Conservation (phyloP, 2,329 filamentous ascomycete species). For the Penicillium sp. region DNA sequence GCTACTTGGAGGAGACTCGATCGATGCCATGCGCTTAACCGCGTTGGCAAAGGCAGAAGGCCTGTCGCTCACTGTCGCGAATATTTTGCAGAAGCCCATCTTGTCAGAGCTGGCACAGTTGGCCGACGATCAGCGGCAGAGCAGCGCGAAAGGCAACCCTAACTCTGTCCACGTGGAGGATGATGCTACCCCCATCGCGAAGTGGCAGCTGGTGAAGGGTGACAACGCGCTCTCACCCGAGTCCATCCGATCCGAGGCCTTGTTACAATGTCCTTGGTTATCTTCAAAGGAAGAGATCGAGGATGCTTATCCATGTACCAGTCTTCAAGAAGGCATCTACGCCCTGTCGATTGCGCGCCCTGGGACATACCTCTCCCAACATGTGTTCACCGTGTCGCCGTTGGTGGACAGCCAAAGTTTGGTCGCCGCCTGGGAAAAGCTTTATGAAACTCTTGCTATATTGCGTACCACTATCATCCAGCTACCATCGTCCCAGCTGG, state of each 20-base stretch:
- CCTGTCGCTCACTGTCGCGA: background rate
- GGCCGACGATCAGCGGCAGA: no score
- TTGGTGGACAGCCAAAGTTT: background rate
- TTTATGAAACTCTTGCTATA: background rate
- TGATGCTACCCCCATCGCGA: no score
- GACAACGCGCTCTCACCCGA: no score
- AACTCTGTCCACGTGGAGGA: no score
- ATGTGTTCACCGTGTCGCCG: background rate
- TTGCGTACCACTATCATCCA: background rate
- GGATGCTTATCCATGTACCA: slow-evolving; percentile 1
- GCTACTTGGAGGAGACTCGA: slow-evolving; percentile 5
- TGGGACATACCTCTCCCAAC: background rate
- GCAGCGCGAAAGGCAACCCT: no score
- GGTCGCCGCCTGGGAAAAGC: background rate
- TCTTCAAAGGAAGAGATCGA: no score
- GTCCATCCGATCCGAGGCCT: no score
- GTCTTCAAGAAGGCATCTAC: background rate
- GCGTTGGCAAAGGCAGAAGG: background rate
- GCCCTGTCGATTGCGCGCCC: background rate
- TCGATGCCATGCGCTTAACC: slow-evolving; percentile 1
- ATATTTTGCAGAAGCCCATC: no score
- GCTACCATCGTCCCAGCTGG: no score
- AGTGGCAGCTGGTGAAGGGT: no score
- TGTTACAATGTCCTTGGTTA: no score
- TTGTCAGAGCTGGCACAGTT: no score